Conservation (phyloP, 768 basidiomycete species). For the Leccinum subtestaceum region DNA sequence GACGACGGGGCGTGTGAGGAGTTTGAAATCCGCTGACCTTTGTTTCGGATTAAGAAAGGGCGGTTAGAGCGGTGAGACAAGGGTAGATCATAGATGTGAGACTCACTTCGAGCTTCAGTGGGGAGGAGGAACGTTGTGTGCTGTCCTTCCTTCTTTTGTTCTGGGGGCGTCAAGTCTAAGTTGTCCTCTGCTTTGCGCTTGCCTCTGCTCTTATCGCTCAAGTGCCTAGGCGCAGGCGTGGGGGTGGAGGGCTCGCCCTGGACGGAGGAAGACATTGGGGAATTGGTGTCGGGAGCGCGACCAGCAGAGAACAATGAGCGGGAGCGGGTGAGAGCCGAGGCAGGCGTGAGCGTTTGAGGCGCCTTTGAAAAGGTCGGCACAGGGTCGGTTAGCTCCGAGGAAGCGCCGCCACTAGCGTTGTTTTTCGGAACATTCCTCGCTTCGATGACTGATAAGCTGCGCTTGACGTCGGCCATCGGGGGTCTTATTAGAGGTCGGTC, state of each 20-base stretch:
- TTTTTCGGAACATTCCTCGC: constrained; percentile 14
- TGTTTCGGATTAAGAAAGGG: constrained; percentile 24
- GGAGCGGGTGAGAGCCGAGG: constrained; percentile 21
- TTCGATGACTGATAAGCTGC: constrained; percentile 26
- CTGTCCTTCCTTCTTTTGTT: constrained; percentile 48
- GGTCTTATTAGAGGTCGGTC: constrained; percentile 1
- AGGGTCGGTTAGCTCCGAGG: constrained; percentile 18
- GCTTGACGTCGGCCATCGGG: constrained; percentile 24
- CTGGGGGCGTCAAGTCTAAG: constrained; percentile 66
- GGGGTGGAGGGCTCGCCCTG: constrained; percentile 32
- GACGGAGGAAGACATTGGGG: constrained; percentile 13
- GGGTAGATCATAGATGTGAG: constrained; percentile 8
- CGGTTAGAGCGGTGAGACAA: constrained; percentile 21
- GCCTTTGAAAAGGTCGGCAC: constrained; percentile 8
- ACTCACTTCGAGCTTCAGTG: constrained; percentile 56
- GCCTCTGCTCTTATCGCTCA: constrained; percentile 43
- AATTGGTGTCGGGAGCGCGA: constrained; percentile 7
- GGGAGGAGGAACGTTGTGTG: constrained; percentile 62
- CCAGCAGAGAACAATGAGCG: constrained; percentile 15
- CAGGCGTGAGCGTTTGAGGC: constrained; percentile 9
- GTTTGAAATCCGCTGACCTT: constrained; percentile 54
- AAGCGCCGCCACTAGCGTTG: constrained; percentile 18
- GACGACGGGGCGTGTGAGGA: constrained; percentile 68
- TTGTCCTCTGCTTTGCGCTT: constrained; percentile 78
- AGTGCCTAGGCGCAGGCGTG: constrained; percentile 31